Base-by-base conservation (phyloP, 345 rosid genomes). In the Balakata baccata region DNA sequence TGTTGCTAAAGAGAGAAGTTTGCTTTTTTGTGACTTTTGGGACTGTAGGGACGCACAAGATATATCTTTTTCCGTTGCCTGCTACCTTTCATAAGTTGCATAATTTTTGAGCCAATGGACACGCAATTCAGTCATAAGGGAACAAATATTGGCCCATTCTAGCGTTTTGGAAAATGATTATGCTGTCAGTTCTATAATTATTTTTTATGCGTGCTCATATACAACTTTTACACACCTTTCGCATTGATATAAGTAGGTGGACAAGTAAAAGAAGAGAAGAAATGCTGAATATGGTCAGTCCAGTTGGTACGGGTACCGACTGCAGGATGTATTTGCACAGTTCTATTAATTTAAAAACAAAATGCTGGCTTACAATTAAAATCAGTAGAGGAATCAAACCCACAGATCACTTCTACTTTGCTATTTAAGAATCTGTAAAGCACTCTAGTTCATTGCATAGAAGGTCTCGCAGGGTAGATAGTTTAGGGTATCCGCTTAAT, bases 51-150 rank as follows among this genome's bases (percentile, higher is more conserved):
- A 38, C 75, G 81, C 61, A 6, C 56, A 59, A 52, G 64, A 54
- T 61, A 61, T 59, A 53, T 54, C 61, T 67, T 25, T 64, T 53
- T 57, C 43, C 22, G 46, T 79, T 72, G 65, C 68, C 74, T 66
- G 75, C 51, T 54, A 41, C 66, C 74, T 83, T 78, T 66, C 58
- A 60, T 60, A 76, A 76, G 71, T 63, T 68, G 1, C 34, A 10
- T 65, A 64, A 49, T 57, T 76, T 72, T 79, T 71, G 12, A 52
- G 54, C 29, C 10, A 68, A 69, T 10, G 59, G 43, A 57, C 81
- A 78, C 70, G 77, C 53, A 74, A 60, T 74, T 82, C 79, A 65
- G 81, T 41, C 11, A 45, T 38, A 58, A 34, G 66, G 74, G 70
- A 46, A 51, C 75, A 71, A 69, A 34, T 64, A 23, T 58, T 72